Base-by-base conservation (phyloP, 2,329 filamentous ascomycete genomes). In the Tolypocladium album region DNA sequence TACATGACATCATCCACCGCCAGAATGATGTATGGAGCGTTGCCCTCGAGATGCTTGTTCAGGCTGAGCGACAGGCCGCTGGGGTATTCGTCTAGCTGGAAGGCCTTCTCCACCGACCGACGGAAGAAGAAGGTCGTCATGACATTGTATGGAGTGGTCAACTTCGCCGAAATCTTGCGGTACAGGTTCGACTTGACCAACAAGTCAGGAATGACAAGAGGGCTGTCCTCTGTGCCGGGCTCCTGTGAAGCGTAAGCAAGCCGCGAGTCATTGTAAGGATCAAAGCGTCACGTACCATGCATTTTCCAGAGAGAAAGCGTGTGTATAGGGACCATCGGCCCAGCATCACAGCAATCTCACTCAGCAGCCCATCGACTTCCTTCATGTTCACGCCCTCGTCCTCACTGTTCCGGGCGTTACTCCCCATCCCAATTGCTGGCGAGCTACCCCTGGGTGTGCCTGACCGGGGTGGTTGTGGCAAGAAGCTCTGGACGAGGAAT, bases 1-100 rank as follows among this genome's bases (percentile, higher is more conserved):
- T 97, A 99, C 93, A 99, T 97, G 69, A 97, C 92, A 75, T 97
- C 94, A 76, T 99, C 94, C 11, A 99, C 92, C 0, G 93, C 92
- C 2, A 92, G 92, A 52, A 94, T 93, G 67, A 99, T 96, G 69
- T 90, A 95, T 0, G 94, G 94, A 3, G 91, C 84, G 66, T 92
- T 91, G 61, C 87, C 83, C 58, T 88, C 85, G 52, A 96, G 79
- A 4, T 88, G 80, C 68, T 82, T 89, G 68, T 82, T 87, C 50
- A 88, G 79, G 69, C 87, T 90, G 40, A 99, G 79, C 0, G 89
- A 89, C 24, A 99, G 78, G 24, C 91, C 91, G 0, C 81, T 76
- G 0, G 94, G 94, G 24, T 87, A 83, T 72, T 99, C 95, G 70
- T 99, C 94, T 55, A 99, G 79, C 72, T 99, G 93, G 73, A 99